Evolutionary conservation across 2,329 filamentous ascomycete genomes (phyloP), one percentile per base, ranked within the genome.

Genomic region (Zalaria obscura): DNA sequence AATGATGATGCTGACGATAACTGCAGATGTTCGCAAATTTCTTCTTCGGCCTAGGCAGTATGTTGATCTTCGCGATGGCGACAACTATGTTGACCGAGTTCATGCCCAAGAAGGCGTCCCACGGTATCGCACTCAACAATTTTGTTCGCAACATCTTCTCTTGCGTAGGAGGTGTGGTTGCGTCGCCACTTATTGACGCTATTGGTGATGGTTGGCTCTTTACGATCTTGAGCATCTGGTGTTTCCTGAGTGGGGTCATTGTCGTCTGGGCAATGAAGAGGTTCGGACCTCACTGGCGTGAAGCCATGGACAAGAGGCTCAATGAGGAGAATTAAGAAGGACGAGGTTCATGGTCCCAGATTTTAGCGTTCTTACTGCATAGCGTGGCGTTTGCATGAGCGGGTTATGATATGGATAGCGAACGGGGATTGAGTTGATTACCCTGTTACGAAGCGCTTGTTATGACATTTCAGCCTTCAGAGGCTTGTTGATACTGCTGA

Each of bases 51-150:
- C 51, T 83, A 4, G 79, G 80, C 2, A 80, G 73, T 29, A 91
- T 91, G 84, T 68, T 91, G 4, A 77, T 87, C 27, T 87, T 83
- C 61, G 72, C 75, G 40, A 72, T 76, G 50, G 69, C 75, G 0
- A 87, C 82, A 18, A 89, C 84, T 0, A 87, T 89, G 81, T 66
- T 89, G 50, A 89, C 84, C 0, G 84, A 91, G 55, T 86, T 89
- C 55, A 79, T 89, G 69, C 82, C 82, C 9, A 70, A 75, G 36
- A 70, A 72, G 47, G 80, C 78, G 40, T 82, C 77, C 3, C 74
- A 74, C 6, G 83, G 83, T 1, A 81, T 89, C 3, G 84, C 84
- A 0, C 67, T 88, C 35, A 88, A 89, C 59, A 89, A 88, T 55
- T 84, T 88, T 52, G 68, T 83, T 40, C 68, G 84, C 38, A 91